phyloP scores from a whole-genome alignment of 2,329 filamentous ascomycete genomes.

The Clarireedia homoeocarpa region DNA sequence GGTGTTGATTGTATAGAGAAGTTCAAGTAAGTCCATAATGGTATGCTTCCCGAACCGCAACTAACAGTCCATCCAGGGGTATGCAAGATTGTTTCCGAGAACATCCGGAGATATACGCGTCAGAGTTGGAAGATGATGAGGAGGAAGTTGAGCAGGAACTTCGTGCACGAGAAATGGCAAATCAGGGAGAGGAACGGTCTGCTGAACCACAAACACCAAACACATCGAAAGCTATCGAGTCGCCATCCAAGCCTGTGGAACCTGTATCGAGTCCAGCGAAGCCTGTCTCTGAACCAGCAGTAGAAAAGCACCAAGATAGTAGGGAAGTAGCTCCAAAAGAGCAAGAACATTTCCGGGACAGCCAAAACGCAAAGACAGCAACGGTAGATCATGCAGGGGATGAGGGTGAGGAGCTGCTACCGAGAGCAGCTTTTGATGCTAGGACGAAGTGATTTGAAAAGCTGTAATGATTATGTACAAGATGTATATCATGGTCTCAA shows the following conservation, averaged over 20 bases:
- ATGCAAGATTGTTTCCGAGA: slow-evolving; percentile 97
- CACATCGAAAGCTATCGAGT: not conserved
- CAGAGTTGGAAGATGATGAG: slow-evolving; percentile 75
- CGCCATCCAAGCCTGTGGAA: not conserved
- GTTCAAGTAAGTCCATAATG: slow-evolving; percentile 67
- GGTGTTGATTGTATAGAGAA: slow-evolving; percentile 96
- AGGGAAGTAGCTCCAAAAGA: not conserved
- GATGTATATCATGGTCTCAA: slow-evolving; percentile 18
- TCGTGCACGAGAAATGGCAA: slow-evolving; percentile 18
- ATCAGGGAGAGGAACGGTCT: slow-evolving; percentile 8
- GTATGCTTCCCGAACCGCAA: slow-evolving; percentile 10
- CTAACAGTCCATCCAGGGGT: slow-evolving; percentile 45
- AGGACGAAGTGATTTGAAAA: slow-evolving; percentile 15
- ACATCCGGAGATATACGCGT: slow-evolving; percentile 88
- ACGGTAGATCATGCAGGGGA: slow-evolving; percentile 11
- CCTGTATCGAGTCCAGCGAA: not conserved
- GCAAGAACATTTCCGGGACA: slow-evolving; percentile 4
- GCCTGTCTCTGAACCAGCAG: not conserved
- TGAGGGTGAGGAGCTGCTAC: slow-evolving; percentile 39
- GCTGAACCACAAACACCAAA: slow-evolving; percentile 2
- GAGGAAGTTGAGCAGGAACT: slow-evolving; percentile 40
- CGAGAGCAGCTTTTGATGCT: slow-evolving; percentile 42
- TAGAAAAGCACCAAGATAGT: not conserved
- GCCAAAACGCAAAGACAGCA: slow-evolving; percentile 21
- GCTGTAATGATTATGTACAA: slow-evolving; percentile 17